Conservation (phyloP, 2,329 filamentous ascomycete species). For the Fusarium redolens region DNA sequence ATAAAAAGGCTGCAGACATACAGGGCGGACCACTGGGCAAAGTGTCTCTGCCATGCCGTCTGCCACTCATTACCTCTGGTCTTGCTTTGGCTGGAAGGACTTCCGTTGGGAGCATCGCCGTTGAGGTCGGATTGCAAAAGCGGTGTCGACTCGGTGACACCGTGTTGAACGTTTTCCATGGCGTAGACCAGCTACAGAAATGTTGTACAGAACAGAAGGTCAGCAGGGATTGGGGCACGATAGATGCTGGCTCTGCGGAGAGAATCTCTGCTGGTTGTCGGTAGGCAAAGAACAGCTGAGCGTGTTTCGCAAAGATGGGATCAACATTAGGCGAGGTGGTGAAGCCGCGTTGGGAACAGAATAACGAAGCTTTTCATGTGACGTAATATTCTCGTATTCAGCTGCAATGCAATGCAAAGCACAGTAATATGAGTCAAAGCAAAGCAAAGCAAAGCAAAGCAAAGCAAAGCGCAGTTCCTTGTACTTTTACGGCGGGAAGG, state of each 20-base stretch:
- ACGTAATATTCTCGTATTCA: neutral
- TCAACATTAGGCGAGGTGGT: neutral
- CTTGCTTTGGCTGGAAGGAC: too few species aligned
- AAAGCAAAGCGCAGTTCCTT: neutral
- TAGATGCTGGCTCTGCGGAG: neutral
- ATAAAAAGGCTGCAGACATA: neutral
- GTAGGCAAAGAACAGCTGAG: neutral
- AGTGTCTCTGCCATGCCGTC: neutral
- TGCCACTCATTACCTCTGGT: neutral
- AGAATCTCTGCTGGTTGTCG: neutral
- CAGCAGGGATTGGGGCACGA: rapidly evolving
- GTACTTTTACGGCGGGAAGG: neutral
- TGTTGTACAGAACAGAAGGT: neutral
- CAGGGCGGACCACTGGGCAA: neutral
- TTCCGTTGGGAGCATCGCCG: neutral
- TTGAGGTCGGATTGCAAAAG: neutral
- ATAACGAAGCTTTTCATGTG: neutral
- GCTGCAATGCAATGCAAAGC: neutral
- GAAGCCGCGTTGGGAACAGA: rapidly evolving
- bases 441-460: neutral
- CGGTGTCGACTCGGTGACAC: neutral
- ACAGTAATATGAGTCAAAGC: neutral
- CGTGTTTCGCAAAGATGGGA: neutral
- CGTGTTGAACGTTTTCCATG: neutral
- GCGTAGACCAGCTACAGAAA: rapidly evolving